phyloP scores from a whole-genome alignment of 169 alveolate species.

The Eimeria necatrix region DNA sequence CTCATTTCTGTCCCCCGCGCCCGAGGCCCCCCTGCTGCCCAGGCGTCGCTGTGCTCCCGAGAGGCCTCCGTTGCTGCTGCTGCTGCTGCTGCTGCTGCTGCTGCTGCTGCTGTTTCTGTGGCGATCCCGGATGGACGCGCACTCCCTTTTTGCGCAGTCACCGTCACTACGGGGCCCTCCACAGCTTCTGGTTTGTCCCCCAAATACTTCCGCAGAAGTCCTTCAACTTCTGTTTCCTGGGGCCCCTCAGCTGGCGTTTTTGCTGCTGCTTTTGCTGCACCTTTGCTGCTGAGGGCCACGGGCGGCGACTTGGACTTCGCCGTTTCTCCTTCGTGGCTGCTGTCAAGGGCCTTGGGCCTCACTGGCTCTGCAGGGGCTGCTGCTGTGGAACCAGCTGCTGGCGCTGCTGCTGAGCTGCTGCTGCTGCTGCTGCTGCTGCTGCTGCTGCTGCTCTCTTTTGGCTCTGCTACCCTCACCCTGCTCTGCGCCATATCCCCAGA shows the following conservation, averaged over 20 bases:
- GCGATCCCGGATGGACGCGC: neutral
- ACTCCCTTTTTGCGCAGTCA: neutral
- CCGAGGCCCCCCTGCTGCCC: too few species aligned
- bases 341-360: too few species aligned
- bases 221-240: neutral
- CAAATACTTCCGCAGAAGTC: constrained; percentile 10
- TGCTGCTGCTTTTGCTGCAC: neutral
- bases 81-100: neutral
- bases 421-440: neutral
- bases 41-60: neutral
- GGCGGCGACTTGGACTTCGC: neutral
- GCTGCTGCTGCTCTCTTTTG: neutral
- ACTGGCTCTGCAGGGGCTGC: too few species aligned
- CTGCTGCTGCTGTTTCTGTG: neutral
- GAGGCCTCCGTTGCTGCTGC: neutral
- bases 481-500: too few species aligned
- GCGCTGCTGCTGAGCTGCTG: neutral
- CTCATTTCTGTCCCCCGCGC: neutral
- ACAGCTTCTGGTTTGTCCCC: constrained; percentile 21
- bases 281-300: neutral
- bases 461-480: neutral
- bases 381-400: neutral
- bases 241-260: neutral
- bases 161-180: neutral
- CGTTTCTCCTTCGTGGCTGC: neutral